Base-by-base conservation (phyloP, 108 stramenopile species). In the Pseudonitzschia pungens region DNA sequence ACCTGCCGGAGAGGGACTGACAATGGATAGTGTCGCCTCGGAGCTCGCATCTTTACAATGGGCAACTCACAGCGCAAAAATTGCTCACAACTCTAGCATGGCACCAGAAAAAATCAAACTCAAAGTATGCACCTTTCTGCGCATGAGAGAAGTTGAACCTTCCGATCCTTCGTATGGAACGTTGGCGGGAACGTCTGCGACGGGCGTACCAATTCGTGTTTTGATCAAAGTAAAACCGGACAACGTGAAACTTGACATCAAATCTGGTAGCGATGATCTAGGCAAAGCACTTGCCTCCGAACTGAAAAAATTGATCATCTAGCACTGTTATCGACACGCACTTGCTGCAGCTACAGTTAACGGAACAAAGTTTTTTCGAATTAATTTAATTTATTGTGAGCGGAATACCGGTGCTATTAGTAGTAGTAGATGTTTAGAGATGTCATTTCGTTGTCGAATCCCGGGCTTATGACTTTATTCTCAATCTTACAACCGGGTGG, bases 211-310 rank as follows among this genome's bases (percentile, higher is more conserved):
- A 29, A 67, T 84, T 14, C 72, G 75, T 45, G 59, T 80, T 6
- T 69, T 87, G 75, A 62, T 82, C 21, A 87, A 87, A 65, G 64
- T 80, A 6, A 80, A 80, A 53, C 51, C 60, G 24, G 66, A 62
- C 27, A 71, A 40, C 31, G 69, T 82, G 26, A 87, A 87, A 63
- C 45, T 87, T 22, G 86, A 87, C 57, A 33, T 87, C 9, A 84
- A 84, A 51, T 26, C 45, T 48, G 83, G 80, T 4, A 77, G 73
- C 29, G 44, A 65, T 22, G 40, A 53, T 20, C 65, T 87, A 27
- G 80, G 72, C 51, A 78, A 82, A 66, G 68, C 70, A 26, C 55
- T 87, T 15, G 65, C 64, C 7, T 70, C 83, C 3, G 83, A 82
- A 65, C 40, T 87, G 53, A 87, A 87, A 52, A 69, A 65, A 24